phyloP scores from a whole-genome alignment of 495 filamentous ascomycete species.

The Neurospora sp. region DNA sequence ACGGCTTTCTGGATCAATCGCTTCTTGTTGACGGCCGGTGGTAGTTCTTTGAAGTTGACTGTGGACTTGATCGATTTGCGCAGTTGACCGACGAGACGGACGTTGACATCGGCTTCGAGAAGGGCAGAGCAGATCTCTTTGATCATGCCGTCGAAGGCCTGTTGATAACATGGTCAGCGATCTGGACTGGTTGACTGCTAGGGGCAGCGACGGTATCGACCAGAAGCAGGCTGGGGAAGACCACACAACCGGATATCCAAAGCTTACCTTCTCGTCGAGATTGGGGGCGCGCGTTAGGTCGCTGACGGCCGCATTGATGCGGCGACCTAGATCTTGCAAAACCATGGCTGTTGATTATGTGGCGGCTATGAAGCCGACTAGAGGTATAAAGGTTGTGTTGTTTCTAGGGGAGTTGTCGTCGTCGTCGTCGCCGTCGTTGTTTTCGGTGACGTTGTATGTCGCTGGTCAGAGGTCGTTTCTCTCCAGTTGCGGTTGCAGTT shows the following conservation, averaged over 20 bases:
- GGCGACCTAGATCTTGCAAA: slow-evolving; percentile 95
- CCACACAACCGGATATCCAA: neutral
- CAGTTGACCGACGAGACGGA: slow-evolving; percentile 82
- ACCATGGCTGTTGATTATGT: slow-evolving; percentile 55
- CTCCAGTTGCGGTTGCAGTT: neutral
- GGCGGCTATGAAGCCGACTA: neutral
- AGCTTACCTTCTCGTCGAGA: slow-evolving; percentile 83
- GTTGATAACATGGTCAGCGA: slow-evolving; percentile 6
- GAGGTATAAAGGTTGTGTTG: neutral
- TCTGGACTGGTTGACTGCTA: neutral
- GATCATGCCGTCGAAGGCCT: slow-evolving; percentile 97
- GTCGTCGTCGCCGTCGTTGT: neutral
- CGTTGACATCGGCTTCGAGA: slow-evolving; percentile 91
- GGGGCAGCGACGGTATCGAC: neutral
- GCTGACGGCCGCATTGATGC: slow-evolving; percentile 92
- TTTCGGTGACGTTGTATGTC: neutral
- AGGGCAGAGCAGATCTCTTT: slow-evolving; percentile 94
- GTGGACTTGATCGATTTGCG: slow-evolving; percentile 84
- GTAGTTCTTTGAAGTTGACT: slow-evolving; percentile 88
- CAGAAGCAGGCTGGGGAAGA: neutral
- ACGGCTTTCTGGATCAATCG: slow-evolving; percentile 96
- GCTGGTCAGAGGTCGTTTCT: neutral
- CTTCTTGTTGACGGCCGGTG: slow-evolving; percentile 90
- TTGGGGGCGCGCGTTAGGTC: slow-evolving; percentile 86
- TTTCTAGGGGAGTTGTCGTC: neutral